phyloP scores from a whole-genome alignment of 306 rosid species.

The Crataegus laevigata region DNA sequence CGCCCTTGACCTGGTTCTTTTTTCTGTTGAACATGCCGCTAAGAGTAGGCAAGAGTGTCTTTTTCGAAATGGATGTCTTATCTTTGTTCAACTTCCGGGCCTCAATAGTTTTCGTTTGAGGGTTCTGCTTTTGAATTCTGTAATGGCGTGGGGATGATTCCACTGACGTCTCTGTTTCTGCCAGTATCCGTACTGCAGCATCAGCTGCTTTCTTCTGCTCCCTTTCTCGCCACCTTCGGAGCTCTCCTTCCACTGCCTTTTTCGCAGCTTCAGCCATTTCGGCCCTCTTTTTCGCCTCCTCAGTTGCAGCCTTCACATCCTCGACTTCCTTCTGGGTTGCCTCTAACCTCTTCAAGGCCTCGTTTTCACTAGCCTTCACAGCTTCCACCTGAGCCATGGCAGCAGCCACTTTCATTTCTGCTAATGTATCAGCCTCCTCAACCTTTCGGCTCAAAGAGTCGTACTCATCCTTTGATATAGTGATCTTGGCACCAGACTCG shows the following conservation, averaged over 20 bases:
- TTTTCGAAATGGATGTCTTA: slow-evolving; percentile 57
- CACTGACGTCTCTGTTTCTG: slow-evolving; percentile 48
- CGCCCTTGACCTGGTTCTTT: slow-evolving; percentile 78
- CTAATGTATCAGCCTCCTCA: slow-evolving; percentile 75
- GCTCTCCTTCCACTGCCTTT: slow-evolving; percentile 86
- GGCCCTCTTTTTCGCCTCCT: slow-evolving; percentile 70
- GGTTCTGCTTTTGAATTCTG: slow-evolving; percentile 47
- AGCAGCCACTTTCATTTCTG: slow-evolving; percentile 94
- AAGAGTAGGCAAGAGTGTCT: slow-evolving; percentile 62
- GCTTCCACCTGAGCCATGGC: slow-evolving; percentile 97
- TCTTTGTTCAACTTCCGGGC: slow-evolving; percentile 53
- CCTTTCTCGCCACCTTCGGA: slow-evolving; percentile 79
- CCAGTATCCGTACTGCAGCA: slow-evolving; percentile 77
- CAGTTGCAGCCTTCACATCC: slow-evolving; percentile 61
- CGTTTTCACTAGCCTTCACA: slow-evolving; percentile 96
- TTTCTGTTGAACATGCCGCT: slow-evolving; percentile 68
- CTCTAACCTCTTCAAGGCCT: slow-evolving; percentile 59
- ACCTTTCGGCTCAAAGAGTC: slow-evolving; percentile 78
- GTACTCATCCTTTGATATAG: slow-evolving; percentile 72
- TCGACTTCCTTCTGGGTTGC: slow-evolving; percentile 71
- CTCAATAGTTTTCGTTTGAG: slow-evolving; percentile 36
- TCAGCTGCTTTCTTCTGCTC: slow-evolving; percentile 93
- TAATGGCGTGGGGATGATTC: slow-evolving; percentile 70
- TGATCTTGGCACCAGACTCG: slow-evolving; percentile 65
- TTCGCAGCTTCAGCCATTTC: slow-evolving; percentile 97